Conservation (phyloP, 2,329 filamentous ascomycete species). For the Teratosphaeriaceae sp. region DNA sequence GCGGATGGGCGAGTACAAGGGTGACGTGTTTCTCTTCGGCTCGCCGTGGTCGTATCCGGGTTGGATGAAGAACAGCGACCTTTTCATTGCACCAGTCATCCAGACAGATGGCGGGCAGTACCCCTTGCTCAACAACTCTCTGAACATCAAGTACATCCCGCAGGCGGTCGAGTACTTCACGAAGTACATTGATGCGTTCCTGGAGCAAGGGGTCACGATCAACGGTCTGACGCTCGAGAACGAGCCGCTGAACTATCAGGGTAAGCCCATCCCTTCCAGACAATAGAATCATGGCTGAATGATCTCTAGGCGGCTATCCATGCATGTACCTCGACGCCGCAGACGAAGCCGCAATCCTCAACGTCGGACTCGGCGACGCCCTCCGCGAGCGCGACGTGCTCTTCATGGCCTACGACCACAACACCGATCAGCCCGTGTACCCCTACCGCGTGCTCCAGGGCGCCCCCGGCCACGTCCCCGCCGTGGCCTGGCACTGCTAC, state of each 20-base stretch:
- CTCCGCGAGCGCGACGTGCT: slow-evolving; percentile 16
- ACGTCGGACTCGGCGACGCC: slow-evolving; percentile 20
- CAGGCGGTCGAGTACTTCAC: slow-evolving; percentile 32
- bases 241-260: slow-evolving; percentile 34
- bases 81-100: slow-evolving; percentile 18
- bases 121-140: slow-evolving; percentile 25
- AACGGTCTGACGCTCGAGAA: slow-evolving; percentile 35
- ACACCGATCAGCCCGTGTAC: slow-evolving; percentile 32
- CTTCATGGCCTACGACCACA: slow-evolving; percentile 36
- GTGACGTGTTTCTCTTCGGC: slow-evolving; percentile 30
- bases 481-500: slow-evolving; percentile 37
- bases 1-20: slow-evolving; percentile 31
- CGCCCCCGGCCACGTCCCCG: slow-evolving; percentile 24
- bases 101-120: neutral
- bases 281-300: neutral
- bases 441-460: slow-evolving; percentile 29
- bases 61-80: slow-evolving; percentile 36
- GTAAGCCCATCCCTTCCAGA: neutral
- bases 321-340: slow-evolving; percentile 32
- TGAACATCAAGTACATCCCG: slow-evolving; percentile 29
- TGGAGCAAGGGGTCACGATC: slow-evolving; percentile 26
- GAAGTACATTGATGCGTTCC: slow-evolving; percentile 33
- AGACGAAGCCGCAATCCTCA: slow-evolving; percentile 29
- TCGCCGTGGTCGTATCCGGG: slow-evolving; percentile 34
- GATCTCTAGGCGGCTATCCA: slow-evolving; percentile 26